Base-by-base conservation (phyloP, 306 rosid genomes). In the Vicia faba region DNA sequence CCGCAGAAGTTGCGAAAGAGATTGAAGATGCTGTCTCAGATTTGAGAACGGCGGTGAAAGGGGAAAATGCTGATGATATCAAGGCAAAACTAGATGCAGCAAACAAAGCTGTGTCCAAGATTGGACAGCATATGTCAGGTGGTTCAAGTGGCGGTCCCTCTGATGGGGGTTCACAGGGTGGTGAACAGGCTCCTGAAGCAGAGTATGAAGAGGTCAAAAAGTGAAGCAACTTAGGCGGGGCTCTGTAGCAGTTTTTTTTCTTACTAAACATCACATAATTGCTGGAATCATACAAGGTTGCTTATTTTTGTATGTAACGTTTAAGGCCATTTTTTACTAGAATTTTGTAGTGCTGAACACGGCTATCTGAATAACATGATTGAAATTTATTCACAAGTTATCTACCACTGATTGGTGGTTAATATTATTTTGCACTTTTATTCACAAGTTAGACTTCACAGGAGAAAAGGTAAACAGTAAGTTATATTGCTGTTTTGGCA, bases 171-270 rank as follows among this genome's bases (percentile, higher is more conserved):
- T 71, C 96, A 44, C 88, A 82, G 76, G 87, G 88, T 60, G 98
- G 96, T 3, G 92, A 87, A 7, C 98, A 92, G 74, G 79, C 98
- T 66, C 83, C 89, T 0, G 98, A 92, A 70, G 98, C 98, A 0
- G 98, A 92, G 35, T 92, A 87, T 23, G 98, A 92, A 61, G 98
- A 92, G 79, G 97, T 84, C 54, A 92, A 89, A 84, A 91, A 91
- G 86, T 88, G 84, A 26, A 2, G 84, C 45, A 13, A 55, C 36
- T 25, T 55, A 26, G 61, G 61, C 13, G 38, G 3, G 4, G 11
- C 18, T 55, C 7, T 55, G 23, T 68, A 5, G 15, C 11, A 18
- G 19, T 18, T 60, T 59, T 38, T 16, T 60, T 35, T 56, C 1
- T 18, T 43, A 62, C 61, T 35, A 29, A 26, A 40, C 53, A 23